Evolutionary conservation across 331 rosid species (phyloP).

Genomic region (Prunus yedoensis): DNA sequence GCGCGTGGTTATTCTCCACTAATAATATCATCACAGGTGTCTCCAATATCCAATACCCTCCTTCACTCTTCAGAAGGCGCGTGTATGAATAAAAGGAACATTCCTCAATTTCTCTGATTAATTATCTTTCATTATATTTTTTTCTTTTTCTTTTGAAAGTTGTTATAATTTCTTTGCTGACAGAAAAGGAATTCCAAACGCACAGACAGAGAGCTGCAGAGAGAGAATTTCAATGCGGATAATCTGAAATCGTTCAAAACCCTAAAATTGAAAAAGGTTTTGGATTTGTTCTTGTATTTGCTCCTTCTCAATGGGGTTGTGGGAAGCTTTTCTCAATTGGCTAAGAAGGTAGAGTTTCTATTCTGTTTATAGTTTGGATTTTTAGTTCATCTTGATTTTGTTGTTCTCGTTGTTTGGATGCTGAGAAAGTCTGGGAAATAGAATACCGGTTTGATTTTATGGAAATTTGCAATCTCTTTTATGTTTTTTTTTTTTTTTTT

Average conservation of each 20-base stretch:
- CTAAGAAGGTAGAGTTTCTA: slow-evolving; percentile 40
- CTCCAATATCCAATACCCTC: background rate
- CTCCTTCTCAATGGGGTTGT: slow-evolving; percentile 37
- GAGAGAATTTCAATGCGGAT: background rate
- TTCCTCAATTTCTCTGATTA: background rate
- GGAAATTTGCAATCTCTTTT: background rate
- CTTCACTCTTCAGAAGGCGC: background rate
- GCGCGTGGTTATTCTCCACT: background rate
- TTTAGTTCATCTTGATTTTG: background rate
- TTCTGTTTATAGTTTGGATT: background rate
- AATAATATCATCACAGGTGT: background rate
- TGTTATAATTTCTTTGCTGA: slow-evolving; percentile 2
- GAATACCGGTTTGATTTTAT: background rate
- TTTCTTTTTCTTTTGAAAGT: background rate
- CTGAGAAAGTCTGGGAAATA: slow-evolving; percentile 7
- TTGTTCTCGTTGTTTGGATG: slow-evolving; percentile 4
- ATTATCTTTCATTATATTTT: background rate
- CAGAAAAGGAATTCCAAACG: slow-evolving; percentile 9
- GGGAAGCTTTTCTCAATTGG: slow-evolving; percentile 63
- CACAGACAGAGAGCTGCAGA: background rate
- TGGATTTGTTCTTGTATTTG: background rate
- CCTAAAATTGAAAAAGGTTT: background rate
- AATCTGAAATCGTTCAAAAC: slow-evolving; percentile 2
- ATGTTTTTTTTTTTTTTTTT: too few relatives aligned
- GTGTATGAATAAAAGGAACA: background rate